Conservation (phyloP, 495 filamentous ascomycete species). For the Wilcoxina mikolae region DNA sequence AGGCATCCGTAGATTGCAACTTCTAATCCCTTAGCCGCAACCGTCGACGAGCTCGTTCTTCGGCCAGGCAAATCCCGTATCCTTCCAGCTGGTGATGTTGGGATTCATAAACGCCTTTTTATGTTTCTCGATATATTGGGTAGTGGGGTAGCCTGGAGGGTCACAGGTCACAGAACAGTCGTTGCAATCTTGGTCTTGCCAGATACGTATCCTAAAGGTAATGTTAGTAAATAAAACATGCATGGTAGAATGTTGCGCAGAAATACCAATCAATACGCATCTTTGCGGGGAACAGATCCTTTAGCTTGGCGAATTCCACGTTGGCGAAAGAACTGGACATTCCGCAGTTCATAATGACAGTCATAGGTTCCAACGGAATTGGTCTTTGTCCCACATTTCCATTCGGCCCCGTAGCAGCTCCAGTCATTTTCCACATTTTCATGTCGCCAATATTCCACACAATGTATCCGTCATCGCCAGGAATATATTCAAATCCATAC, state of each 20-base stretch:
- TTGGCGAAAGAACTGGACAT: slow-evolving; percentile 55
- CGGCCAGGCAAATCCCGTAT: slow-evolving; percentile 36
- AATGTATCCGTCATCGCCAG: slow-evolving; percentile 45
- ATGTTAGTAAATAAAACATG: background rate
- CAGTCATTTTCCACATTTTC: slow-evolving; percentile 53
- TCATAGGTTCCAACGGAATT: slow-evolving; percentile 57
- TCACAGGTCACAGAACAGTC: slow-evolving; percentile 50
- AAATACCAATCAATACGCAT: slow-evolving; percentile 52
- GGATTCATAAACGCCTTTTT: slow-evolving; percentile 47
- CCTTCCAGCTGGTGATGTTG: slow-evolving; percentile 47
- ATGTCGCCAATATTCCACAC: slow-evolving; percentile 55
- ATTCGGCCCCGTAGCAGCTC: slow-evolving; percentile 49
- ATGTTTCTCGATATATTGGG: slow-evolving; percentile 53
- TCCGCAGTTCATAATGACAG: slow-evolving; percentile 56
- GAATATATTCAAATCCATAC: slow-evolving; percentile 60
- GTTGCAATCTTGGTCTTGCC: slow-evolving; percentile 45
- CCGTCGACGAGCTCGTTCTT: slow-evolving; percentile 36
- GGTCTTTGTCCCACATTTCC: slow-evolving; percentile 58
- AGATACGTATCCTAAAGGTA: slow-evolving; percentile 43
- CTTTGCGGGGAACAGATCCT: slow-evolving; percentile 46
- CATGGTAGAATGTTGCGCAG: background rate
- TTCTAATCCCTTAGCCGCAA: slow-evolving; percentile 28
- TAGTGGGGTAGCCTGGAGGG: slow-evolving; percentile 53
- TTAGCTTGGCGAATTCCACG: slow-evolving; percentile 42
- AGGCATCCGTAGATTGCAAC: background rate